Base-by-base conservation (phyloP, 2,329 filamentous ascomycete species). In the Diaporthe ilicicola region DNA sequence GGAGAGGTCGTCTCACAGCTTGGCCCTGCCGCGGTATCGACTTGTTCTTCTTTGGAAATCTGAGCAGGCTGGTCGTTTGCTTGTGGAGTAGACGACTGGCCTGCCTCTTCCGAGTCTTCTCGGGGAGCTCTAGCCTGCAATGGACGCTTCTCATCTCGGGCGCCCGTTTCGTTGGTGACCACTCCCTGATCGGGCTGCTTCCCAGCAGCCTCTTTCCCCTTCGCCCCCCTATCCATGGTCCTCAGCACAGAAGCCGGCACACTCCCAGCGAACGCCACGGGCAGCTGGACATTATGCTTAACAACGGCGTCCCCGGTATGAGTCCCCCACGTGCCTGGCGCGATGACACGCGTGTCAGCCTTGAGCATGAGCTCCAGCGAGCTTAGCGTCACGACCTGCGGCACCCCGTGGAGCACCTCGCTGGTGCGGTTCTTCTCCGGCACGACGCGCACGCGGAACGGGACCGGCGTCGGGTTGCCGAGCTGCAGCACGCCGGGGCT, bases 401-500 rank as follows among this genome's bases (percentile, higher is more conserved):
- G 54, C 0, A 70, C 27, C 0, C 76, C 68, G 4, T 44, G 46
- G 0, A 81, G 34, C 0, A 51, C 13, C 0, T 74, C 53, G 27
- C 75, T 77, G 0, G 75, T 77, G 4, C 64, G 67, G 0, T 51
- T 50, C 50, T 50, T 64, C 2, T 76, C 34, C 0, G 78, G 76
- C 0, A 73, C 46, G 1, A 75, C 32, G 0, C 56, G 70, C 0
- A 80, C 32, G 4, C 24, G 53, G 10, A 79, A 74, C 0, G 79
- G 77, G 1, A 81, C 69, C 0, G 73, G 72, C 0, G 51, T 24
- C 0, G 76, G 75, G 22, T 77, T 75, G 0, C 76, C 76, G 0
- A 82, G 74, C 24, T 81, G 80, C 8, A 84, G 73, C 0, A 77
- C 70, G 0, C 56, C 59, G 0, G 82, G 82, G 1, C 74, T 72